phyloP scores from a whole-genome alignment of 495 filamentous ascomycete species.

The Penicillium ucsense region DNA sequence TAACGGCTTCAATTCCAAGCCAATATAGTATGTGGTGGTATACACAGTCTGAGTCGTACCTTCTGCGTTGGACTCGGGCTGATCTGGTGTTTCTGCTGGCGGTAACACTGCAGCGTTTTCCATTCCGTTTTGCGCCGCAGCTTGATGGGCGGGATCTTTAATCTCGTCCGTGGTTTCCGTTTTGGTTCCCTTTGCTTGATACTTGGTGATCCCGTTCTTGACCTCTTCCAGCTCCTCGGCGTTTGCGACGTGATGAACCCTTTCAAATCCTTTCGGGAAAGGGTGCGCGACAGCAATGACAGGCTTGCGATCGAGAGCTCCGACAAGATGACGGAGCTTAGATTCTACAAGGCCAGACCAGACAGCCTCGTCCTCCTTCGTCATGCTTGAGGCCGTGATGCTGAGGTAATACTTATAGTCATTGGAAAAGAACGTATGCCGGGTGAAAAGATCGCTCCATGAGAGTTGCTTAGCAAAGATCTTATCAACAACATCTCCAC shows the following conservation, averaged over 20 bases:
- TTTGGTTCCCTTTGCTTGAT: conserved; percentile 50
- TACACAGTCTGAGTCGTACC: conserved; percentile 47
- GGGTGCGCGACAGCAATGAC: conserved; percentile 78
- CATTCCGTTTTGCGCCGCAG: conserved; percentile 37
- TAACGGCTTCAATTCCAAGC: conserved; percentile 50
- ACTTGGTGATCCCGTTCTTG: conserved; percentile 60
- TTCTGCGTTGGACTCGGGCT: conserved; percentile 23
- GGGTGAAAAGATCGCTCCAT: conserved; percentile 83
- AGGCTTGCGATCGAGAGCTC: conserved; percentile 61
- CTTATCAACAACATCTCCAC: conserved; percentile 64
- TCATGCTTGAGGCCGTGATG: conserved; percentile 75
- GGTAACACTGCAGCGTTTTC: conserved; percentile 36
- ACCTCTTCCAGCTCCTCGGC: conserved; percentile 63
- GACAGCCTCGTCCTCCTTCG: conserved; percentile 70
- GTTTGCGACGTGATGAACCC: conserved; percentile 61
- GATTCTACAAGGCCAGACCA: conserved; percentile 94
- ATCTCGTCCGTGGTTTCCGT: conserved; percentile 50
- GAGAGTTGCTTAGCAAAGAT: conserved; percentile 63
- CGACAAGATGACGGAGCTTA: conserved; percentile 74
- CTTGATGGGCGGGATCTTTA: conserved; percentile 44
- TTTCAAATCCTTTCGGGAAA: conserved; percentile 86
- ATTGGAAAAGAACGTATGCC: conserved; percentile 83
- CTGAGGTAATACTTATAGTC: conserved; percentile 93
- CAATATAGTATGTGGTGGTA: conserved; percentile 84
- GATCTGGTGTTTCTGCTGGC: conserved; percentile 6